Evolutionary conservation across 2,329 filamentous ascomycete genomes (phyloP), one percentile per base, ranked within the genome.

Genomic region (Dothiorella sarmentorum): DNA sequence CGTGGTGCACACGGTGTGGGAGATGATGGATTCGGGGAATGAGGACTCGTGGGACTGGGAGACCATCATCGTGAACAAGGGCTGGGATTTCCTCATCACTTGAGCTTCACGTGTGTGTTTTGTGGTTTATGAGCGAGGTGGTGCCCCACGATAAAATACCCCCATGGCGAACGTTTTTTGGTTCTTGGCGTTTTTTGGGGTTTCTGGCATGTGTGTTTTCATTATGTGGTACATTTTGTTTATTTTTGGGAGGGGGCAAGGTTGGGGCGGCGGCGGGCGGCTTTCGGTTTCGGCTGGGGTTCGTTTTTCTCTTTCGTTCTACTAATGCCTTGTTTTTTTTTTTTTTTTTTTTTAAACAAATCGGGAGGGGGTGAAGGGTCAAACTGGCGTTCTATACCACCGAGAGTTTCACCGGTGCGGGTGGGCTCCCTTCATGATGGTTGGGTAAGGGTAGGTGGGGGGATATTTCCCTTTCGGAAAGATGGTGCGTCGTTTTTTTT

Each of bases 31-130:
- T 63, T 74, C 71, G 17, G 76, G 76, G 1, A 80, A 80, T 52
- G 76, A 79, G 60, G 79, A 83, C 58, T 81, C 79, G 57, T 86
- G 83, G 83, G 83, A 86, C 67, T 86, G 82, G 82, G 83, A 86
- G 69, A 80, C 74, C 61, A 82, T 85, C 60, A 83, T 85, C 61
- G 73, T 77, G 47, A 75, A 77, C 51, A 80, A 82, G 72, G 79
- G 80, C 18, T 84, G 82, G 78, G 82, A 86, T 64, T 85, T 85
- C 63, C 71, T 86, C 63, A 79, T 84, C 61, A 85, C 83, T 62
- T 85, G 69, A 76, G 37, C n/a, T n/a, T n/a, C n/a, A n/a, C n/a
- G n/a, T n/a, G n/a, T n/a, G n/a, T n/a, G n/a, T 15, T 13, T 15
- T 26, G 40, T 24, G 22, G 11, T n/a, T n/a, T n/a, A n/a, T n/a